A percentile compares a stretch with the other conserved stretches of the same genome.
phyloP scores from a whole-genome alignment of 2,329 filamentous ascomycete species.

The Geosmithia morbida region DNA sequence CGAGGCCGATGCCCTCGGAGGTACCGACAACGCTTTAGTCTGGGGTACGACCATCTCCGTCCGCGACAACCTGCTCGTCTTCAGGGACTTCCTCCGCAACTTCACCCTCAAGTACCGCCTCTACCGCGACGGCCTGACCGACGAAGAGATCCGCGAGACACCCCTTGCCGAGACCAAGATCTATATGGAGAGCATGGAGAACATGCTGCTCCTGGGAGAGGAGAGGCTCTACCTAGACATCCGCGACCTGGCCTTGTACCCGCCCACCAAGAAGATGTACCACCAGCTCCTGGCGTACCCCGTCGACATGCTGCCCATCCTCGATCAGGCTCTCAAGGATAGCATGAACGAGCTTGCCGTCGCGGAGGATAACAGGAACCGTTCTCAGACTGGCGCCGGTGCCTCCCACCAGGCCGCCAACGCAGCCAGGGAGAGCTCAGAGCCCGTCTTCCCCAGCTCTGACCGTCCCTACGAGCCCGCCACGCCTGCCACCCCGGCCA shows the following conservation, averaged over 20 bases:
- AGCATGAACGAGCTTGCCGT: conserved; percentile 81
- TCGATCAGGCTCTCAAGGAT: conserved; percentile 92
- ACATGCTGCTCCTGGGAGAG: conserved; percentile 79
- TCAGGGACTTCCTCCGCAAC: conserved; percentile 86
- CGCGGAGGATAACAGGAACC: conserved; percentile 57
- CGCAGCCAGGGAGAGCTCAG: conserved; percentile 47
- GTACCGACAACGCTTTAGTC: conserved; percentile 60
- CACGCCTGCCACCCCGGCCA: conserved; percentile 26
- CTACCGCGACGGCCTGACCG: conserved; percentile 73
- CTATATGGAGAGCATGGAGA: conserved; percentile 73
- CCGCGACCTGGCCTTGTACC: conserved; percentile 81
- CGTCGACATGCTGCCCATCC: conserved; percentile 88
- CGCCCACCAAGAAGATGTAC: conserved; percentile 85
- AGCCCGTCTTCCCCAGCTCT: conserved; percentile 66
- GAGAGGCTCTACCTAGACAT: conserved; percentile 79
- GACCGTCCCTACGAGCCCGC: conserved; percentile 37
- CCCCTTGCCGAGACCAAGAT: conserved; percentile 66
- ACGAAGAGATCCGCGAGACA: conserved; percentile 55
- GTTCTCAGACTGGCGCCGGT: conserved; percentile 41
- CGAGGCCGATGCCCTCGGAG: conserved; percentile 78
- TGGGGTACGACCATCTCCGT: conserved; percentile 98
- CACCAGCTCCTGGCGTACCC: conserved; percentile 90
- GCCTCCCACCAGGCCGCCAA: conserved; percentile 22
- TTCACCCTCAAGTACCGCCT: conserved; percentile 90
- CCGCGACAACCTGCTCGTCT: conserved; percentile 70